Evolutionary conservation across 2,329 filamentous ascomycete species (phyloP), one percentile per base, ranked within the genome.

Genomic region (Incumbomyces delicatus): DNA sequence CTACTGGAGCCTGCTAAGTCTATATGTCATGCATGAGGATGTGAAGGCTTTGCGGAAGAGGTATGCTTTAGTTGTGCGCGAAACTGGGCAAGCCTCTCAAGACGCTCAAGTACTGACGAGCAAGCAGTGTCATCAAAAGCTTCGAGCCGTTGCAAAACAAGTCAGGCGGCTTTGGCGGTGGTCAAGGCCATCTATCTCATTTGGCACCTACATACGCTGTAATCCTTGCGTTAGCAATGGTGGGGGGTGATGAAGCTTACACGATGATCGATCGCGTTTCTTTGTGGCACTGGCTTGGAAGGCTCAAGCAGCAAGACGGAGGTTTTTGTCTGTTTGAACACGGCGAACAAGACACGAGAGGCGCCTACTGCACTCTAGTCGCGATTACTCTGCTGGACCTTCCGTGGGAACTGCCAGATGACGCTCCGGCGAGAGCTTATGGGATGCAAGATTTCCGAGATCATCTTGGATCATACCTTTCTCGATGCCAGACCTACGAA

Each of bases 281-380:
- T 41, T 84, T 96, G 81, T 95, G 90, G 87, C 83, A 79, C 64
- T 98, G 87, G 82, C 75, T 98, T 14, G 87, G 85, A 53, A 73
- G 74, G 33, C 74, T 96, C 62, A 98, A 96, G 72, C 85, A 94
- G 65, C 70, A 77, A 10, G 80, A 87, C 61, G 92, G 92, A 42
- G 87, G 87, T n/a, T 96, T 98, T 63, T 80, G 83, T 58, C 85
- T 98, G 72, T 82, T 81, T 43, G 68, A 84, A 41, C 87, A 85
- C 50, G 92, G 89, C 49, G 92, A 98, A 68, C 84, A 92, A 66
- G 92, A 98, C 65, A 85, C 95, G 50, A 81, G 87, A 61, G 92
- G 90, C 52, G 89, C 88, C 44, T 98, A 94, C 69, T 95, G 89
- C 68, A 87, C 88, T 41, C 77, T 90, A 60, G 83, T 90, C 48